Evolutionary conservation across 768 basidiomycete species (phyloP).

Genomic region (Lactifluus pinguis): DNA sequence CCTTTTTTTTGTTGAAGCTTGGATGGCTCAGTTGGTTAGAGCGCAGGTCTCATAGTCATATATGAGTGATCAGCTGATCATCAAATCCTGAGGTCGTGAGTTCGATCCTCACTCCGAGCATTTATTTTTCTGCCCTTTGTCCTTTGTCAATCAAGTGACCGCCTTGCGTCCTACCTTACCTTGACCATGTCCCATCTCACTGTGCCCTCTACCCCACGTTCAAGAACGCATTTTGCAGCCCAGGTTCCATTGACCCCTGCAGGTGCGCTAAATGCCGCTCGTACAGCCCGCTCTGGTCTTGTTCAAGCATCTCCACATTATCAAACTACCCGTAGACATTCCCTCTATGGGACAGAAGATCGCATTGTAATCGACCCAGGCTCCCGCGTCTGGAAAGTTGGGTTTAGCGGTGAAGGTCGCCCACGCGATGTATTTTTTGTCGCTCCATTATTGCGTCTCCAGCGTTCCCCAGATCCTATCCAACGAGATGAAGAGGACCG

Average conservation of each 20-base stretch:
- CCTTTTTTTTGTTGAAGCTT: constrained; percentile 6
- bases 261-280: constrained; percentile 27
- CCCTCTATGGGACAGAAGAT: constrained; percentile 94
- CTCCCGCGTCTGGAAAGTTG: constrained; percentile 91
- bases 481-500: constrained; percentile 67
- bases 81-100: constrained; percentile 26
- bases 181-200: constrained; percentile 2
- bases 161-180: not conserved
- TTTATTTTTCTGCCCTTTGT: not conserved
- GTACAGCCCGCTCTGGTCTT: constrained; percentile 23
- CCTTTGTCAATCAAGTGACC: too few relatives aligned
- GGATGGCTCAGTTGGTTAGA: constrained; percentile 27
- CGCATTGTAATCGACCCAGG: constrained; percentile 93
- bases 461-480: constrained; percentile 40
- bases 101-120: constrained; percentile 27
- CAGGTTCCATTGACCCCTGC: constrained; percentile 30
- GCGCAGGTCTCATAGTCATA: constrained; percentile 24
- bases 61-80: constrained; percentile 20
- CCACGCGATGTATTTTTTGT: constrained; percentile 81
- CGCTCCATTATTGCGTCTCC: constrained; percentile 51
- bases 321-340: constrained; percentile 77
- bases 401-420: constrained; percentile 91
- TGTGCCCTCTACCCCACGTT: constrained; percentile 10
- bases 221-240: constrained; percentile 9
- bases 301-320: constrained; percentile 77